Evolutionary conservation across 1,139 yeast species (phyloP), one percentile per base, ranked within the genome.

Genomic region (Sugiyamaella castrensis): DNA sequence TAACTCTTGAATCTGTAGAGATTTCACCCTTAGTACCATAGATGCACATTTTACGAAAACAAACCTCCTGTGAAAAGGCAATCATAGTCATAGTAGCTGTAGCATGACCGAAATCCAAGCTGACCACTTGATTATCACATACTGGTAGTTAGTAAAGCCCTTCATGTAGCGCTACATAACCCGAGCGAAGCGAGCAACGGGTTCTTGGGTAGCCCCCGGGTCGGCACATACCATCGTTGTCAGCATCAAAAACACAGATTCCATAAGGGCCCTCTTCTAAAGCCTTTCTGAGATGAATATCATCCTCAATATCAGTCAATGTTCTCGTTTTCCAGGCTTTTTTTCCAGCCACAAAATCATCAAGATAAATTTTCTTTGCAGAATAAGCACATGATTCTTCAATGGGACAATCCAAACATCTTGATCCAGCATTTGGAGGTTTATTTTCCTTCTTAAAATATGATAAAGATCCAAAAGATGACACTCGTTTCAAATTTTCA

Each of bases 61-160:
- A 61, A 8, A 60, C 56, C 35, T 56, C 62, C 37, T 61, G 58
- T 1, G 62, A 55, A 28, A 51, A 47, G 9, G 65, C 63, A 38
- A 61, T 53, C 65, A 61, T 61, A 7, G 65, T 61, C 61, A 61
- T 57, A 7, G 65, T 60, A 15, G 64, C 65, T 11, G 65, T 57
- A 24, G 54, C 53, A 36, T 51, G 39, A 39, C 62, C 64, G 42
- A 61, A 61, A 31, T 61, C 58, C 41, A 61, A 44, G 34, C 50
- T 48, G 2, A 61, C 65, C 26, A 53, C 56, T 46, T 61, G 65
- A 48, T 61, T 53, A 42, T 61, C 65, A 43, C 60, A 57, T 8
- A 60, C 24, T 19, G 24, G 5, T 19, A 19, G 24, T 19, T 19
- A 19, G 24, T 19, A 19, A 19, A 19, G 5, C 5, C 3, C 5